These are phyloP conservation scores for Fusarium chaquense DNA, from an alignment of 2,329 filamentous ascomycete genomes.

Conservation along the genomic window DNA sequence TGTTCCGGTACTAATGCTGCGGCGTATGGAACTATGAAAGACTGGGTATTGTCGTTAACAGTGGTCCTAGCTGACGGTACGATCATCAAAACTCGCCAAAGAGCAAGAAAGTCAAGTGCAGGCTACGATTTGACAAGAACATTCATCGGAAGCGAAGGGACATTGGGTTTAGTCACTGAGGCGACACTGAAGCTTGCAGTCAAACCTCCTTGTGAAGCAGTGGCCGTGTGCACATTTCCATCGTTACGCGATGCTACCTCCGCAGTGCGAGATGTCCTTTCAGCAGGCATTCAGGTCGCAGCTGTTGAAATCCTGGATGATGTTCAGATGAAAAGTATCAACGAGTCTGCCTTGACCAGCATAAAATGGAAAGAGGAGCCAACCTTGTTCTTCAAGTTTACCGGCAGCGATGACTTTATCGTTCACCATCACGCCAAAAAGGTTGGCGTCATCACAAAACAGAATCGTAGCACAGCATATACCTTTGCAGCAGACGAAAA, in stretches of 20 bases:
- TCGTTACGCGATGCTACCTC: conserved; percentile 79
- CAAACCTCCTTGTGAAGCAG: conserved; percentile 78
- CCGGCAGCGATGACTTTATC: conserved; percentile 80
- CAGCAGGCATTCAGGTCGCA: conserved; percentile 76
- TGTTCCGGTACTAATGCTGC: conserved; percentile 83
- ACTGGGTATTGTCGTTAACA: conserved; percentile 86
- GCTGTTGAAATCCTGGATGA: conserved; percentile 91
- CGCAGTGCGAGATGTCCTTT: conserved; percentile 78
- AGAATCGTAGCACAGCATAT: conserved; percentile 64
- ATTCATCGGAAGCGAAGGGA: conserved; percentile 87
- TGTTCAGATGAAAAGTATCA: conserved; percentile 86
- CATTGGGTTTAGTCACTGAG: conserved; percentile 83
- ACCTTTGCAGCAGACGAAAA: conserved; percentile 79
- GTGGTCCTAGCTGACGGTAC: conserved; percentile 83
- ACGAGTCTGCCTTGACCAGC: conserved; percentile 75
- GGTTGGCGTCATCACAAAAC: conserved; percentile 73
- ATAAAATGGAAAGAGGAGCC: conserved; percentile 79
- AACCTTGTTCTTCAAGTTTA: conserved; percentile 87
- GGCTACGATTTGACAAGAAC: conserved; percentile 85
- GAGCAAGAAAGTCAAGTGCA: conserved; percentile 82
- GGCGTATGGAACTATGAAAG: conserved; percentile 86
- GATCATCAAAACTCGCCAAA: conserved; percentile 79
- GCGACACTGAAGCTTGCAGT: conserved; percentile 74
- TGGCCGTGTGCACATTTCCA: conserved; percentile 83
- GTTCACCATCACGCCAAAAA: conserved; percentile 81